phyloP scores from a whole-genome alignment of 1,284 basidiomycete species.

The Trametes polyzona region DNA sequence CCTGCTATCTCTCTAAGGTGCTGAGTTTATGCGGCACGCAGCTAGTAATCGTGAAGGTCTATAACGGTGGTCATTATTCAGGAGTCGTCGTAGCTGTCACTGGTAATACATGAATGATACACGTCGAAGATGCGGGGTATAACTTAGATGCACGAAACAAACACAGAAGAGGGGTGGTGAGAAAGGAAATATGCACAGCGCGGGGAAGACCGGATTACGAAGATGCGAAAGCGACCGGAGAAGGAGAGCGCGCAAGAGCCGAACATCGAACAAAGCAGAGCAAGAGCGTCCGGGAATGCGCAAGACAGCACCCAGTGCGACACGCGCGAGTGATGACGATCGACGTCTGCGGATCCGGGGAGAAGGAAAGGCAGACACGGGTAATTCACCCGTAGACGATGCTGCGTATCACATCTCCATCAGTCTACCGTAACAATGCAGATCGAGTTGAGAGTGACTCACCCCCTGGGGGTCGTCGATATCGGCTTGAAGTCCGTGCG shows the following conservation, averaged over 20 bases:
- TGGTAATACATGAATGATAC: constrained; percentile 15
- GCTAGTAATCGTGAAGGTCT: too few species aligned
- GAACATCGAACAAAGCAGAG: constrained; percentile 11
- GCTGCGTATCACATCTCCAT: constrained; percentile 27
- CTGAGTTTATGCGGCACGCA: too few species aligned
- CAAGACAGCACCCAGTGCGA: constrained; percentile 6
- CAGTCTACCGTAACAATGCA: neutral
- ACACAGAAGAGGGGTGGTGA: neutral
- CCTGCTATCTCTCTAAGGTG: too few species aligned
- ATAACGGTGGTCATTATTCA: constrained; percentile 5
- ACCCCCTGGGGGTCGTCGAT: constrained; percentile 74
- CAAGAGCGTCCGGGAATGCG: constrained; percentile 12
- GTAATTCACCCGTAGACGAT: constrained; percentile 43
- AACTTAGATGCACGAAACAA: constrained; percentile 17
- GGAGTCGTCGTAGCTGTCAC: constrained; percentile 1
- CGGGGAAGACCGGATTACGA: constrained; percentile 11
- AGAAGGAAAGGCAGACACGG: neutral
- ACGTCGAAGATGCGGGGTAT: constrained; percentile 19
- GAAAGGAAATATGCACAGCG: constrained; percentile 11
- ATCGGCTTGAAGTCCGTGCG: constrained; percentile 78
- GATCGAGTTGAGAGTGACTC: constrained; percentile 36
- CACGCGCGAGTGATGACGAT: constrained; percentile 15
- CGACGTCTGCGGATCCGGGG: constrained; percentile 14
- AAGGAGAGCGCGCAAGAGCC: constrained; percentile 7
- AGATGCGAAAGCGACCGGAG: constrained; percentile 17